Percentiles rank a stretch among this genome's conserved stretches.
These are phyloP conservation scores for Gaultheria prostrata DNA, from an alignment of 148 eudicot species.

Conservation along the genomic window DNA sequence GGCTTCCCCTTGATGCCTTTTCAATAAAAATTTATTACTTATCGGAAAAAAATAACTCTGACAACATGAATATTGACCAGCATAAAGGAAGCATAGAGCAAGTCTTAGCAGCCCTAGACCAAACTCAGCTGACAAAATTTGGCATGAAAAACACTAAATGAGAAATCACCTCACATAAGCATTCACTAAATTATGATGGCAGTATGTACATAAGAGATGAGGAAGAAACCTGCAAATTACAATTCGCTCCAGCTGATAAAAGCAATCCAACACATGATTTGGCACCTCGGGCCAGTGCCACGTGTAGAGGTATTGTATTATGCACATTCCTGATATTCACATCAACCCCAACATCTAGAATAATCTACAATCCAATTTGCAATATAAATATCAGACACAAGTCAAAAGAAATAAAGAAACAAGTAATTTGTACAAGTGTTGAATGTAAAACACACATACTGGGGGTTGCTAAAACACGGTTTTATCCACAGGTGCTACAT, in stretches of 20 bases:
- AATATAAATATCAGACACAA: background rate
- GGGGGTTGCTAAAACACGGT: background rate
- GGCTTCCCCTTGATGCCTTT: no score
- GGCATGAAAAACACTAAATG: background rate
- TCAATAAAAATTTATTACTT: no score
- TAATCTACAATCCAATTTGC: conserved; percentile 48
- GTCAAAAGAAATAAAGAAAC: background rate
- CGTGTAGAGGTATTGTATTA: conserved; percentile 89
- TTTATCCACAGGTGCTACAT: background rate
- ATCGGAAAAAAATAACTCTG: background rate
- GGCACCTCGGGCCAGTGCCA: conserved; percentile 98
- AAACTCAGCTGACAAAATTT: background rate
- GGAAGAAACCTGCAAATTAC: conserved; percentile 73
- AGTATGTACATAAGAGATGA: conserved; percentile 14
- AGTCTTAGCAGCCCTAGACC: background rate
- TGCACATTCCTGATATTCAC: conserved; percentile 81
- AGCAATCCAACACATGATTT: conserved; percentile 93
- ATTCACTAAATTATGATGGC: background rate
- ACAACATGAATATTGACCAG: background rate
- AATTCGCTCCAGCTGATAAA: conserved; percentile 88
- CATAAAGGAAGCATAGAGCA: background rate
- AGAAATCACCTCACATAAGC: background rate
- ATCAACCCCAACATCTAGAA: conserved; percentile 93
- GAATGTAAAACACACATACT: conserved; percentile 1
- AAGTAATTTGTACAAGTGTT: background rate